Conservation (phyloP, 441 rosid genomes). For the Euphorbia corollata region DNA sequence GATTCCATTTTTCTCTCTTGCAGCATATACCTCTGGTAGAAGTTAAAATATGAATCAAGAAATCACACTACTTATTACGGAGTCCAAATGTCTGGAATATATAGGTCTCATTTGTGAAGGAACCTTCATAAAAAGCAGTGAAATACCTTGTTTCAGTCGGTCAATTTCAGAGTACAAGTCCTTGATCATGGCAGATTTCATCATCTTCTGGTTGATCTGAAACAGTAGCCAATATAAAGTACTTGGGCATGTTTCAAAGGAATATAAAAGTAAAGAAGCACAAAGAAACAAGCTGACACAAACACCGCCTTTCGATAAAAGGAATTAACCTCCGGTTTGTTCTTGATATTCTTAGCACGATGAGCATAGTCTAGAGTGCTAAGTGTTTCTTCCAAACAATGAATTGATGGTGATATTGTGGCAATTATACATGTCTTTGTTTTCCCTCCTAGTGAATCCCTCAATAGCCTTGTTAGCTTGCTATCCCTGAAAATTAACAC, state of each 20-base stretch:
- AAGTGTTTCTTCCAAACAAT: constrained; percentile 94
- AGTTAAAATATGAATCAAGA: constrained; percentile 16
- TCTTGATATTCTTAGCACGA: constrained; percentile 95
- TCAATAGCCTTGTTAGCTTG: constrained; percentile 84
- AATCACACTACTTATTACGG: background rate
- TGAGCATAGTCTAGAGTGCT: constrained; percentile 97
- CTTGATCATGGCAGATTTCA: constrained; percentile 93
- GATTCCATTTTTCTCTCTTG: constrained; percentile 97
- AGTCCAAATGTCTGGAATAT: background rate
- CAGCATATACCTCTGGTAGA: constrained; percentile 81
- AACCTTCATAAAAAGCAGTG: background rate
- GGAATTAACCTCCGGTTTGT: constrained; percentile 74
- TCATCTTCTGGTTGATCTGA: constrained; percentile 98
- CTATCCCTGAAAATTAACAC: constrained; percentile 62
- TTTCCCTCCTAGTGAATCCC: constrained; percentile 98
- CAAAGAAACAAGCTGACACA: background rate
- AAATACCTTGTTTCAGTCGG: constrained; percentile 77
- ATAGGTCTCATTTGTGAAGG: background rate
- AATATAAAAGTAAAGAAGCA: constrained; percentile 13
- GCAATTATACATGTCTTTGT: constrained; percentile 98
- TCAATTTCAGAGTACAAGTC: constrained; percentile 89
- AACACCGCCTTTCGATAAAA: background rate
- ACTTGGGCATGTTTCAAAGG: constrained; percentile 20
- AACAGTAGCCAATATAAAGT: constrained; percentile 16
- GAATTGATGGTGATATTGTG: constrained; percentile 85